Percentiles rank a stretch among this genome's conserved stretches.
Conservation (phyloP, 768 basidiomycete genomes). For the Cantharellus anzutake region DNA sequence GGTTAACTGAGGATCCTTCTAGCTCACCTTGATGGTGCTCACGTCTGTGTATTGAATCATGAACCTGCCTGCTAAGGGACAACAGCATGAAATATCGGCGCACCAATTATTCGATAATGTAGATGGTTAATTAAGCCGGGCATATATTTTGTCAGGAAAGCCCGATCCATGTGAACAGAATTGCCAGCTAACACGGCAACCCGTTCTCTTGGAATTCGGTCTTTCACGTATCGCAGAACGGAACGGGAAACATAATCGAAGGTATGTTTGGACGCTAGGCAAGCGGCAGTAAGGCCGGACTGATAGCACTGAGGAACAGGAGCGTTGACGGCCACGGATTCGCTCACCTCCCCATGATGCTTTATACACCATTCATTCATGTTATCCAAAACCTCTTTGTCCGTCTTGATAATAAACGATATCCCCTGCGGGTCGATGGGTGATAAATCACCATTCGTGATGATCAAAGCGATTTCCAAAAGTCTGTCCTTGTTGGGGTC, state of each 20-base stretch:
- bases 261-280: conserved; percentile 48
- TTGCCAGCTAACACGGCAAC: conserved; percentile 67
- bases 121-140: conserved; percentile 47
- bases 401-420: conserved; percentile 51
- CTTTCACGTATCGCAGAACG: conserved; percentile 62
- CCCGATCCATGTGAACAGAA: conserved; percentile 65
- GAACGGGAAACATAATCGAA: conserved; percentile 36
- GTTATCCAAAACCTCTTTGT: conserved; percentile 44
- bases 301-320: conserved; percentile 13
- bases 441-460: conserved; percentile 71
- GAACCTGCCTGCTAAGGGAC: neutral
- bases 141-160: conserved; percentile 62
- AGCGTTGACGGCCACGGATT: neutral
- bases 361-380: conserved; percentile 81
- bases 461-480: conserved; percentile 58
- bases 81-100: neutral
- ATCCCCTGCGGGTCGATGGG: conserved; percentile 58
- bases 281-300: conserved; percentile 72
- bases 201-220: conserved; percentile 54
- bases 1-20: neutral
- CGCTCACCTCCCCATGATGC: conserved; percentile 54
- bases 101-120: conserved; percentile 20
- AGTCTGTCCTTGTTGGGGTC: conserved; percentile 46
- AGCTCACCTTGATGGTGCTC: conserved; percentile 54
- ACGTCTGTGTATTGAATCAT: conserved; percentile 34